Percentiles rank a stretch among this genome's conserved stretches.
Evolutionary conservation across 148 eudicot genomes (phyloP).

Genomic region (Camellia granthamiana): DNA sequence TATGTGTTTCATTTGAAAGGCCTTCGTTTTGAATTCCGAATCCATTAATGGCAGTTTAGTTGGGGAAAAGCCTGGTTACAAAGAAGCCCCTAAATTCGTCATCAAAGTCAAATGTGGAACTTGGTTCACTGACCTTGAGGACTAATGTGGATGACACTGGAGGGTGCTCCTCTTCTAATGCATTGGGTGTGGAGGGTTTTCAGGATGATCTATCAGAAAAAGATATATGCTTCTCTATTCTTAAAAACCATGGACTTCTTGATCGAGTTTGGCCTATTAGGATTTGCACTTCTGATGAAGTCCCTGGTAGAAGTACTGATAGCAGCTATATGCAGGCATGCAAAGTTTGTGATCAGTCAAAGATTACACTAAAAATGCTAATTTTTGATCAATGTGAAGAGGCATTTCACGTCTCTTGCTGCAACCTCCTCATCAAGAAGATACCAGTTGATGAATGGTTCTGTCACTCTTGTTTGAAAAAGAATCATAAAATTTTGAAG

Average conservation of each 20-base stretch:
- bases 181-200: constrained; percentile 32
- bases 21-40: constrained; percentile 29
- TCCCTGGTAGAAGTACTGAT: constrained; percentile 25
- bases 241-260: constrained; percentile 51
- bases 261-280: constrained; percentile 27
- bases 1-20: constrained; percentile 8
- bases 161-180: constrained; percentile 85
- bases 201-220: constrained; percentile 48
- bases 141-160: constrained; percentile 63
- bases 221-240: constrained; percentile 59
- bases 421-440: constrained; percentile 40
- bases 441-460: constrained; percentile 75
- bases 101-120: constrained; percentile 56
- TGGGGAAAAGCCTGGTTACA: constrained; percentile 33
- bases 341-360: constrained; percentile 51
- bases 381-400: constrained; percentile 85
- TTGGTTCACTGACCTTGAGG: constrained; percentile 49
- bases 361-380: constrained; percentile 49
- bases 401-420: constrained; percentile 78
- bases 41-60: constrained; percentile 31
- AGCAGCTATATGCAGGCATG: constrained; percentile 42
- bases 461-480: constrained; percentile 72
- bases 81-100: constrained; percentile 53
- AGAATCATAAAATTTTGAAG: constrained; percentile 51
- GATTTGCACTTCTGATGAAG: constrained; percentile 24